phyloP scores from a whole-genome alignment of 352 stramenopile genomes.

The Phytophthora megakarya region DNA sequence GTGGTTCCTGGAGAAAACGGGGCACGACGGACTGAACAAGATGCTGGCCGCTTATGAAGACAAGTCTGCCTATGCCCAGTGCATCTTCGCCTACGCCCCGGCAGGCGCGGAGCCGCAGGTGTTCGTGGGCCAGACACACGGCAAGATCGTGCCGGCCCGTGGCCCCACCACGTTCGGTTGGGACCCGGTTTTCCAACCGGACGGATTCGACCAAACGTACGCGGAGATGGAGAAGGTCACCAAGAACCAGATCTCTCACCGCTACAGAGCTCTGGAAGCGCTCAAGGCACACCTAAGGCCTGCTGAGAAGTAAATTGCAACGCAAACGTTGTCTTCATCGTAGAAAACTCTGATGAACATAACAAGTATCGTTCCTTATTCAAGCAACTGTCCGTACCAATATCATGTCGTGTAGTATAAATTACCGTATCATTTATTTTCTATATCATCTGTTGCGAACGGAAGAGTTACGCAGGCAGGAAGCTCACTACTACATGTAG shows the following conservation, averaged over 20 bases:
- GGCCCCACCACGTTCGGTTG: slow-evolving; percentile 89
- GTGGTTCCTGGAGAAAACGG: slow-evolving; percentile 98
- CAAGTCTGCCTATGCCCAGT: slow-evolving; percentile 96
- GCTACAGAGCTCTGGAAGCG: slow-evolving; percentile 82
- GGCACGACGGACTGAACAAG: slow-evolving; percentile 93
- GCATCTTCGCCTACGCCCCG: slow-evolving; percentile 94
- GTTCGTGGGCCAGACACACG: slow-evolving; percentile 93
- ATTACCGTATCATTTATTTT: slow-evolving; percentile 3
- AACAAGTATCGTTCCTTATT: slow-evolving; percentile 1
- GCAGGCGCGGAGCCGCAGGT: slow-evolving; percentile 83
- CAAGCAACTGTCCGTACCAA: no score
- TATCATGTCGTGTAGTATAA: no score
- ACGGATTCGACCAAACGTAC: slow-evolving; percentile 86
- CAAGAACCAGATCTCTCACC: slow-evolving; percentile 93
- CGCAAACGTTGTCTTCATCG: not conserved
- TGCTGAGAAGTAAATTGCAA: slow-evolving; percentile 22
- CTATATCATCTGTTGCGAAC: no score
- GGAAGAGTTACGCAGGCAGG: no score
- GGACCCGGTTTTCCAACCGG: slow-evolving; percentile 91
- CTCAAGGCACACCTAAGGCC: slow-evolving; percentile 49
- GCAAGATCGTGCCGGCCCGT: slow-evolving; percentile 92
- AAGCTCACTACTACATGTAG: no score
- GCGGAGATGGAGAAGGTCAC: slow-evolving; percentile 90
- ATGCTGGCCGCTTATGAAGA: slow-evolving; percentile 94
- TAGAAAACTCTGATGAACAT: slow-evolving; percentile 13